phyloP scores from a whole-genome alignment of 352 stramenopile genomes.

The Pseudoperonospora humuli region DNA sequence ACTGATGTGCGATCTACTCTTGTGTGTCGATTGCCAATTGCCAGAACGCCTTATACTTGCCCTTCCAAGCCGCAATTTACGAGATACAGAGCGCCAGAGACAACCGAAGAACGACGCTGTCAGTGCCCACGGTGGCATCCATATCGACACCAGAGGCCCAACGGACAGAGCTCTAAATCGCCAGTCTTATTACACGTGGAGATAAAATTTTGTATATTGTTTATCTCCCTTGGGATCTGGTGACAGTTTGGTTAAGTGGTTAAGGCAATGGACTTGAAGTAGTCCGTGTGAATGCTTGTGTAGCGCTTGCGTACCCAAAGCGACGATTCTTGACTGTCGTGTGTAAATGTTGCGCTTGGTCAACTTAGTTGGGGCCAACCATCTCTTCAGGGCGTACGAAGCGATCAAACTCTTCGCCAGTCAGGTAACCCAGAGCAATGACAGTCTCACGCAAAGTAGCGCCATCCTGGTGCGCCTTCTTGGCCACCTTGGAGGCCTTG shows the following conservation, averaged over 20 bases:
- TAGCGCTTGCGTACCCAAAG: background rate
- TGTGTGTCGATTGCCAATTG: background rate
- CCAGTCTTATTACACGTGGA: background rate
- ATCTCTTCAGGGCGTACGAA: conserved; percentile 94
- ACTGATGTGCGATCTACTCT: too few species aligned
- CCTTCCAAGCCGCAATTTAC: conserved; percentile 53
- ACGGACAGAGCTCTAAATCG: conserved; percentile 22
- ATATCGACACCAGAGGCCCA: conserved; percentile 13
- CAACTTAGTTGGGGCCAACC: conserved; percentile 82
- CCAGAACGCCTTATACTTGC: conserved; percentile 46
- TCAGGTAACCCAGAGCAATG: conserved; percentile 87
- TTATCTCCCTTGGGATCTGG: background rate
- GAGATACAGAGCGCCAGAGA: conserved; percentile 34
- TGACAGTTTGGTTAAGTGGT: background rate
- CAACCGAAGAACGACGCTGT: conserved; percentile 9
- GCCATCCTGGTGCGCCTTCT: conserved; percentile 92
- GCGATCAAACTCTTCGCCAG: conserved; percentile 91
- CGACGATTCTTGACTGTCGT: background rate
- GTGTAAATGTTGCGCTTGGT: background rate
- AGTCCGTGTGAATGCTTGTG: background rate
- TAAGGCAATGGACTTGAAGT: conserved; percentile 1
- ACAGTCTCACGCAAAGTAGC: conserved; percentile 90
- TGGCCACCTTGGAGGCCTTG: conserved; percentile 94
- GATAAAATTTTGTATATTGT: background rate
- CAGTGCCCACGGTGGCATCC: conserved; percentile 7